Percentiles rank a stretch among this genome's conserved stretches.
phyloP scores from a whole-genome alignment of 108 stramenopile species.

The Discostella pseudostelligera region DNA sequence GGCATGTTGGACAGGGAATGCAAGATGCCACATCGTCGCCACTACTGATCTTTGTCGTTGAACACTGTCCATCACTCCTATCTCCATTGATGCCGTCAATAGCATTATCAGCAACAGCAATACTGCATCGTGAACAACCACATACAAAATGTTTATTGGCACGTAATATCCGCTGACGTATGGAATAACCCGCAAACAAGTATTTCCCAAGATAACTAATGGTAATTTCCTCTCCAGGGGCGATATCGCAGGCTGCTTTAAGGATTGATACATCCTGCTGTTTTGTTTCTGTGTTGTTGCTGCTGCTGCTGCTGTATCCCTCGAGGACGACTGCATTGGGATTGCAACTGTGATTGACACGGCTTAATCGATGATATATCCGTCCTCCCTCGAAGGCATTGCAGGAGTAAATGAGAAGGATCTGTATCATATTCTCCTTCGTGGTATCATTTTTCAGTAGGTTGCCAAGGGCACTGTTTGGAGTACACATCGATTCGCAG shows the following conservation, averaged over 20 bases:
- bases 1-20: constrained; percentile 70
- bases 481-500: constrained; percentile 37
- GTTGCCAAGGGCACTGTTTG: constrained; percentile 15
- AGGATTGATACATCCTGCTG: constrained; percentile 32
- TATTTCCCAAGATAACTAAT: constrained; percentile 75
- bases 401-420: constrained; percentile 73
- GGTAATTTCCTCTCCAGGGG: constrained; percentile 67
- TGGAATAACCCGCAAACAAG: constrained; percentile 58
- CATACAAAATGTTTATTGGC: constrained; percentile 71
- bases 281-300: constrained; percentile 4
- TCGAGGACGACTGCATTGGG: constrained; percentile 70
- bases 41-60: too few species aligned
- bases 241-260: constrained; percentile 60
- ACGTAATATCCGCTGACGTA: constrained; percentile 52
- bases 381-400: constrained; percentile 83
- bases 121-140: constrained; percentile 61
- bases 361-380: constrained; percentile 57
- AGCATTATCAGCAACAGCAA: neutral
- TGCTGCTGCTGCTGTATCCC: neutral
- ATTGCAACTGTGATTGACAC: constrained; percentile 81
- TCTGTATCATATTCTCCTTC: constrained; percentile 6
- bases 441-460: constrained; percentile 12
- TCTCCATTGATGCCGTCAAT: neutral
- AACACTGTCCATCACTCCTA: too few species aligned
- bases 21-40: constrained; percentile 62